Base-by-base conservation (phyloP, 2,329 filamentous ascomycete species). In the Myriosclerotinia duriaeana region DNA sequence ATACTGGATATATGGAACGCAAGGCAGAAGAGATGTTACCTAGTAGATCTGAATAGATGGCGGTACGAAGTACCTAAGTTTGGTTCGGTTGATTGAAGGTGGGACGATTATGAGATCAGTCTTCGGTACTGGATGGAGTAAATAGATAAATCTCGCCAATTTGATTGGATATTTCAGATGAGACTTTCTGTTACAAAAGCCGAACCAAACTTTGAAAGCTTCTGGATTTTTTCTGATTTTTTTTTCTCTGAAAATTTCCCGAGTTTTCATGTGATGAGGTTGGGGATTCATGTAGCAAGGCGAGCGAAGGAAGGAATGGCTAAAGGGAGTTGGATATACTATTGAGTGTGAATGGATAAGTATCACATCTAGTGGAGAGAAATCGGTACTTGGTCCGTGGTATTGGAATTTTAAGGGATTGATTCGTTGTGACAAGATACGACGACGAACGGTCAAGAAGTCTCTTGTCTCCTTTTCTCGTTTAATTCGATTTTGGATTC, bases 361-460 rank as follows among this genome's bases (percentile, higher is more conserved):
- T 55, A 55, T 55, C 36, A 55, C n/a, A 40, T 55, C 12, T 40
- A 26, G 53, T 55, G 53, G 53, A 22, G 53, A 55, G 34, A 40
- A 55, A 55, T n/a, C 36, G 53, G 36, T 55, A 22, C n/a, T 55
- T 55, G n/a, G 53, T 40, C 53, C 36, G 53, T 55, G 53, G 53
- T 55, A 55, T 40, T 38, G 53, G 36, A 14, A 40, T 55, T 40
- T 40, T 26, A 40, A 12, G 20, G 36, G 36, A 17, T 38, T 55
- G 53, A 55, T 17, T 55, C n/a, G 53, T 26, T 17, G 22, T 17
- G n/a, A 26, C 40, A 55, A 36, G 53, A 40, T 55, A 17, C n/a
- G 36, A 6, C 53, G 53, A n/a, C n/a, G 36, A 55, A 55, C 38
- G n/a, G 36, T 55, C 34, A 40, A 40, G 7, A 55, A 55, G n/a